Evolutionary conservation across 2,329 filamentous ascomycete genomes (phyloP).

Genomic region (Verticillium longisporum): DNA sequence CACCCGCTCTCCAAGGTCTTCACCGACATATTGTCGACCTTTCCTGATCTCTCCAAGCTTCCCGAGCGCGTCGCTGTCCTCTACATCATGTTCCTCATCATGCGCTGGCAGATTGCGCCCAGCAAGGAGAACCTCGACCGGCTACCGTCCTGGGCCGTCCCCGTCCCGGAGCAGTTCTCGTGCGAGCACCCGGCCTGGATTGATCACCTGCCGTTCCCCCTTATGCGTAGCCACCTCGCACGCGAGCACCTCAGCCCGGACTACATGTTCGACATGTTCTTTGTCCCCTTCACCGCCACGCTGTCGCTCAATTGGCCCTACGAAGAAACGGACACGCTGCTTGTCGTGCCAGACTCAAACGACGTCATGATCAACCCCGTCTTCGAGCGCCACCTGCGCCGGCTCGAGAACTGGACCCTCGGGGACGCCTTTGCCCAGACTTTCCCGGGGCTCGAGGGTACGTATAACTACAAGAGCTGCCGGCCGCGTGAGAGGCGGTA

Average conservation of each 20-base stretch:
- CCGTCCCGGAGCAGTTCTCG: conserved; percentile 58
- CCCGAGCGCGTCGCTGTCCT: conserved; percentile 78
- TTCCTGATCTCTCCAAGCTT: conserved; percentile 69
- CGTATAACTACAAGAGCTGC: conserved; percentile 27
- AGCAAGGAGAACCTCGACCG: conserved; percentile 73
- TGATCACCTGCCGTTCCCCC: conserved; percentile 74
- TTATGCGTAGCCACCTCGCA: conserved; percentile 63
- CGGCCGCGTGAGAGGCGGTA: background rate
- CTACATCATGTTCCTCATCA: conserved; percentile 80
- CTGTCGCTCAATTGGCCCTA: conserved; percentile 81
- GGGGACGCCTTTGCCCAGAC: conserved; percentile 60
- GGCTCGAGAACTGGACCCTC: conserved; percentile 75
- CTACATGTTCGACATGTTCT: conserved; percentile 73
- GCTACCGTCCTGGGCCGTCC: conserved; percentile 66
- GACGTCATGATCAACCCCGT: conserved; percentile 78
- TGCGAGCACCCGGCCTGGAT: conserved; percentile 72
- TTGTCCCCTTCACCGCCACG: conserved; percentile 72
- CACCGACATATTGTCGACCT: conserved; percentile 78
- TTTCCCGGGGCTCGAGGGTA: conserved; percentile 51
- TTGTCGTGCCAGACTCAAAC: conserved; percentile 49
- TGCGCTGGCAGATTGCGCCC: conserved; percentile 79
- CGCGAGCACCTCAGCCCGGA: conserved; percentile 36
- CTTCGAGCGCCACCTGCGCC: conserved; percentile 72
- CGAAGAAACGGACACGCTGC: conserved; percentile 62
- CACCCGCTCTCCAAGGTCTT: conserved; percentile 81